Conservation (phyloP, 306 rosid species). For the apple (Malus domestica) region DNA sequence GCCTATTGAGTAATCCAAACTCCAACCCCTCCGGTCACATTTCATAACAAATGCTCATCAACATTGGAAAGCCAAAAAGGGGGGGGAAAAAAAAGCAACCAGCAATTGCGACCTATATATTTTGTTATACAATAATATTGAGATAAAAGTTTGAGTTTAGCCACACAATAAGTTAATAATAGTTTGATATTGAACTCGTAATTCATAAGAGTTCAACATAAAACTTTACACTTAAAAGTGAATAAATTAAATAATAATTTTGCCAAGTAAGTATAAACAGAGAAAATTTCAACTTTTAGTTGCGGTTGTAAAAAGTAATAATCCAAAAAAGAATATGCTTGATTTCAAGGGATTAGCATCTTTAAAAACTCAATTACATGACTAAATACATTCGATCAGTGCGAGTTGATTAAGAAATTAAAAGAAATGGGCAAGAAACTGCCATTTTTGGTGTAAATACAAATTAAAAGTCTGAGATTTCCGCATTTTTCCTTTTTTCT, state of each 20-base stretch:
- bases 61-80: neutral
- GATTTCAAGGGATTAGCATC: neutral
- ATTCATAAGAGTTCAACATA: too few relatives aligned
- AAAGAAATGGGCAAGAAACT: neutral
- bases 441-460: slow-evolving; percentile 28
- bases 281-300: neutral
- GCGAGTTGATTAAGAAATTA: neutral
- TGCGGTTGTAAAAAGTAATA: neutral
- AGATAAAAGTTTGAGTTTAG: too few relatives aligned
- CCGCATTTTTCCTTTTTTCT: slow-evolving; percentile 19
- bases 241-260: neutral
- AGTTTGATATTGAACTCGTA: too few relatives aligned
- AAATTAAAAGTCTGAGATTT: slow-evolving; percentile 30
- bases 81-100: too few relatives aligned
- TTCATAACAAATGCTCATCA: too few relatives aligned
- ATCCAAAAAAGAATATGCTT: neutral
- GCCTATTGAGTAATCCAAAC: neutral
- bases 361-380: slow-evolving; percentile 9
- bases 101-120: neutral
- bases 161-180: too few relatives aligned
- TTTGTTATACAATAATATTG: too few relatives aligned
- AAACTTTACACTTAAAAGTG: too few relatives aligned
- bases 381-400: slow-evolving; percentile 4
- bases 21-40: neutral
- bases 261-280: neutral